Evolutionary conservation across 1,139 yeast genomes (phyloP), one percentile per base, ranked within the genome.

Genomic region (Candida frijolesensis): DNA sequence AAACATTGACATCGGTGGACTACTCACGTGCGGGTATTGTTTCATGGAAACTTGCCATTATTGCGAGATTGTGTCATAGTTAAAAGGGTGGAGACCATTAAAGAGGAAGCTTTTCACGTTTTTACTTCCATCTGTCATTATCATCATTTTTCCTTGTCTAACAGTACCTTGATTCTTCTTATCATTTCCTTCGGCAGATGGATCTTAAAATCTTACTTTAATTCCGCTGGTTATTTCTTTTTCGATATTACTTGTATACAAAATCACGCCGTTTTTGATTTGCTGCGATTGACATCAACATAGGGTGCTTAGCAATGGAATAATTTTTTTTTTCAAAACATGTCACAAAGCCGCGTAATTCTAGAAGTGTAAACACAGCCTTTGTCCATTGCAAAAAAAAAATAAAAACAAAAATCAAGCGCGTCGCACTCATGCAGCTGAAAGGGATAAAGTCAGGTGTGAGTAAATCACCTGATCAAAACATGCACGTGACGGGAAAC

Each of bases 281-380:
- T 16, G n/a, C 39, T 16, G 16, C 18, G 6, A 12, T 7, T 16
- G 10, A 14, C 16, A 14, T 16, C 18, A 34, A 14, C 37, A 6
- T 19, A n/a, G 37, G 41, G 14, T 19, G 27, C 14, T 19, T 12
- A 8, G 15, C 16, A 11, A 11, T 9, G 30, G 12, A 5, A 10
- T 29, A 40, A 27, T 15, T 40, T 40, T 40, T 19, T 19, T 29
- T 27, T 14, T 7, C 25, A 15, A 40, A 40, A n/a, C 30, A 11
- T 40, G 10, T 4, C 43, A 40, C 43, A 40, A 40, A 40, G 14
- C 11, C 43, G 34, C 43, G 43, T 27, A 15, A 40, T 22, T 40
- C 34, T 27, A 40, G 43, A 40, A 40, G 12, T 27, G 42, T 39
- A 22, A 39, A 39, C 42, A 37, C 27, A 37, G 41, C 41, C 41